Percentiles rank a stretch among this genome's conserved stretches.
Conservation (phyloP, 306 rosid genomes). For the Castanopsis chinensis region DNA sequence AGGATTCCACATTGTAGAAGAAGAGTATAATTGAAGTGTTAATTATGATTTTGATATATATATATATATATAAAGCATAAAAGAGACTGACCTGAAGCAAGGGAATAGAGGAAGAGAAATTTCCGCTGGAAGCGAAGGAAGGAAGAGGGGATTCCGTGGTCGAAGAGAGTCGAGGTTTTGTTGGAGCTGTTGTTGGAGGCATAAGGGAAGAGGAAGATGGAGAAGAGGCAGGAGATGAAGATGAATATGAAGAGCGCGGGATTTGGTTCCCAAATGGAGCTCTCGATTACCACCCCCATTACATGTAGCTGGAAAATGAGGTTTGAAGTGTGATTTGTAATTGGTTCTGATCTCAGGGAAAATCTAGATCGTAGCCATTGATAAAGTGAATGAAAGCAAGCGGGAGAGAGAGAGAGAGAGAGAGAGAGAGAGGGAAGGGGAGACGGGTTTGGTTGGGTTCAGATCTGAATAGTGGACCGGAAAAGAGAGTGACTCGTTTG, state of each 20-base stretch:
- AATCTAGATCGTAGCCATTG: constrained; percentile 35
- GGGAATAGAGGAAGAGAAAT: constrained; percentile 63
- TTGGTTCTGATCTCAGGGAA: constrained; percentile 30
- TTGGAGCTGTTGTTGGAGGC: constrained; percentile 32
- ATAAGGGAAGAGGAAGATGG: constrained; percentile 56
- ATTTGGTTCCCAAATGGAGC: constrained; percentile 78
- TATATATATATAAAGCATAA: not conserved
- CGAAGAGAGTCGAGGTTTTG: constrained; percentile 57
- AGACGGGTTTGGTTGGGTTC: not conserved
- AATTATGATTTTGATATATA: not conserved
- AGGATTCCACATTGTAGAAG: not conserved
- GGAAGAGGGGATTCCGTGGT: constrained; percentile 66
- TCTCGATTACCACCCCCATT: constrained; percentile 82
- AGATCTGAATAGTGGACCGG: not conserved
- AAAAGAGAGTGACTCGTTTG: not conserved
- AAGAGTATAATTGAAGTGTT: not conserved
- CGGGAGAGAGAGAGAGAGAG: constrained; percentile 4
- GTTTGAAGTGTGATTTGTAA: not conserved
- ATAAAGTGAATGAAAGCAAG: not conserved
- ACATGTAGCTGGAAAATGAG: constrained; percentile 11
- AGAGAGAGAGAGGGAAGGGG: constrained; percentile 11
- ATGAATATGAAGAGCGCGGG: constrained; percentile 57
- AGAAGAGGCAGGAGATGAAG: constrained; percentile 59
- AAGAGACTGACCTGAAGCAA: constrained; percentile 66
- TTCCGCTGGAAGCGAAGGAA: constrained; percentile 67